phyloP scores from a whole-genome alignment of 2,329 filamentous ascomycete species.

The Ceratocystiopsis minuta region DNA sequence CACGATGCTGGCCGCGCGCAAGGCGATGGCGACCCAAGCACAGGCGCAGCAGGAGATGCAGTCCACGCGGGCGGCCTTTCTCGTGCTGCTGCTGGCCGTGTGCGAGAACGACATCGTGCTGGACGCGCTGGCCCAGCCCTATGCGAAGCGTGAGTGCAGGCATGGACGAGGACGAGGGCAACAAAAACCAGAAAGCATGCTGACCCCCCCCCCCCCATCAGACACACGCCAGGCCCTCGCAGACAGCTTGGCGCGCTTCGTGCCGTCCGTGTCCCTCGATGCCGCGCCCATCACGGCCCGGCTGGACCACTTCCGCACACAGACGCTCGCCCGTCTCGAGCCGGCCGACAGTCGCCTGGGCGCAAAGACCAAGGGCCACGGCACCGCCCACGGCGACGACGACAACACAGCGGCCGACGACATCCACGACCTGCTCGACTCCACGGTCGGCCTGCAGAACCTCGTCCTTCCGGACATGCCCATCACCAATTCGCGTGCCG shows the following conservation, averaged over 20 bases:
- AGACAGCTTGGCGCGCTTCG: conserved; percentile 32
- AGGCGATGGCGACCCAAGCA: conserved; percentile 10
- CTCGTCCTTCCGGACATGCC: conserved; percentile 46
- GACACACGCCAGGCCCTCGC: conserved; percentile 30
- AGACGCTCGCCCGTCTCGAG: conserved; percentile 36
- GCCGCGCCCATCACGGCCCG: conserved; percentile 33
- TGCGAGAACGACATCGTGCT: conserved; percentile 41
- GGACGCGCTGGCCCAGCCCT: conserved; percentile 31
- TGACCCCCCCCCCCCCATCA: conserved; percentile 13
- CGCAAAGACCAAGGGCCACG: conserved; percentile 16
- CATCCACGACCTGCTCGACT: conserved; percentile 40
- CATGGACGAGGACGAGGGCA: too few relatives aligned
- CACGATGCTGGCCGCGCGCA: conserved; percentile 20
- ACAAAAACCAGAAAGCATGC: not conserved
- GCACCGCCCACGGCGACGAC: conserved; percentile 19
- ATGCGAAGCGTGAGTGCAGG: conserved; percentile 28
- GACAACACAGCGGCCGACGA: conserved; percentile 23
- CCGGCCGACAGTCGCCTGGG: conserved; percentile 20
- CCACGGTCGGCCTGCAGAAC: conserved; percentile 35
- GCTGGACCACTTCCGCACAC: conserved; percentile 39
- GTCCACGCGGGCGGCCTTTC: conserved; percentile 41
- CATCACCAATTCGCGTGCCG: conserved; percentile 57
- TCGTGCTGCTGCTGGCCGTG: conserved; percentile 42
- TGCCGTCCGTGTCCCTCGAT: conserved; percentile 37
- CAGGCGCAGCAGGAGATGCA: conserved; percentile 39